phyloP scores from a whole-genome alignment of 139 green algal genomes.

The Chlamydomonas sp. region DNA sequence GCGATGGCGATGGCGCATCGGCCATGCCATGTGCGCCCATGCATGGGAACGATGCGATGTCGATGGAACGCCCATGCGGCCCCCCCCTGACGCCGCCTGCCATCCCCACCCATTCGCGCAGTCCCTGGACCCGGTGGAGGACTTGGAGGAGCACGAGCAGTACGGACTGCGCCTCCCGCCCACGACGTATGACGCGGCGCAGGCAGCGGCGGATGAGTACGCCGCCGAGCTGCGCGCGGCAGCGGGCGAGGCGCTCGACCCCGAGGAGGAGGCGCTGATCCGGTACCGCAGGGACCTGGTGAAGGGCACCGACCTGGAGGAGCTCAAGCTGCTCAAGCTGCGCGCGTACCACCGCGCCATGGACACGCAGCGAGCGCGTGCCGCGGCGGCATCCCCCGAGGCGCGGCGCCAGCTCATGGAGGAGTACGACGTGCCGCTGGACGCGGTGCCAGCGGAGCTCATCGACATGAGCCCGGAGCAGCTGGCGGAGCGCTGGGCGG shows the following conservation, averaged over 20 bases:
- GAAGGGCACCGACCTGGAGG: conserved; percentile 9
- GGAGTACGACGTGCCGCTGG: conserved; percentile 10
- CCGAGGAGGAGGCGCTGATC: conserved; percentile 5
- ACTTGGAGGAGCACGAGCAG: conserved; percentile 5
- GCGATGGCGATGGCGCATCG: not conserved
- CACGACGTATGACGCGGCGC: not conserved
- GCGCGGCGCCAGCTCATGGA: not conserved
- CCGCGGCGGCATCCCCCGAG: not conserved
- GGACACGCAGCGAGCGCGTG: not conserved
- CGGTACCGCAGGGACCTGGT: conserved; percentile 5
- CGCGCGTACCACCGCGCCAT: conserved; percentile 9
- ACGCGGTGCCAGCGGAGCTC: not conserved
- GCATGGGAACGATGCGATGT: too few relatives aligned
- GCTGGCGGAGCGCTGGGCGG: conserved; percentile 5
- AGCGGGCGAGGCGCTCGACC: not conserved
- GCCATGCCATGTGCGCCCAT: too few relatives aligned
- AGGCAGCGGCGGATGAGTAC: not conserved
- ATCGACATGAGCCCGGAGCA: conserved; percentile 9
- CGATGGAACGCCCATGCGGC: too few relatives aligned
- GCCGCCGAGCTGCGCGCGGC: not conserved
- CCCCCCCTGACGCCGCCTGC: too few relatives aligned
- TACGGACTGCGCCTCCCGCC: not conserved
- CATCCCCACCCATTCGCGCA: not conserved
- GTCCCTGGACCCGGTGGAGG: conserved; percentile 15
- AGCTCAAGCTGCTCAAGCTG: conserved; percentile 19